A percentile compares a stretch with the other conserved stretches of the same genome.
Conservation (phyloP, 2,329 filamentous ascomycete genomes). For the Fusarium secorum region DNA sequence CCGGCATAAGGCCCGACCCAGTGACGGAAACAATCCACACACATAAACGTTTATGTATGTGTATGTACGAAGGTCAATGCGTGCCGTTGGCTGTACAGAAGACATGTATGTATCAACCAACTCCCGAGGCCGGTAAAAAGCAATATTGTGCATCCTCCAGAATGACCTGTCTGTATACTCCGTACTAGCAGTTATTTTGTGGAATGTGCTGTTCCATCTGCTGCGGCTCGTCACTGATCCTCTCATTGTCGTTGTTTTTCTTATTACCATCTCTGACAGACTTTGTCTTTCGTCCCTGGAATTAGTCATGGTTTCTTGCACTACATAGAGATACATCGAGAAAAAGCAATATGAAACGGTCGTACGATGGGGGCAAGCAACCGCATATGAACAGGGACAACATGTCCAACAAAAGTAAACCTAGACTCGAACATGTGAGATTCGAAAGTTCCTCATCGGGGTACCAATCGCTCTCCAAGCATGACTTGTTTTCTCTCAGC, state of each 20-base stretch:
- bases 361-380: constrained; percentile 21
- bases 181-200: neutral
- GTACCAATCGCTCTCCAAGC: constrained; percentile 7
- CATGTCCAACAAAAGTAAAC: constrained; percentile 13
- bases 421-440: constrained; percentile 4
- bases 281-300: neutral
- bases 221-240: constrained; percentile 1
- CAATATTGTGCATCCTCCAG: constrained; percentile 17
- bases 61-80: constrained; percentile 22
- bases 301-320: neutral
- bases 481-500: constrained; percentile 27
- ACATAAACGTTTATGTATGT: constrained; percentile 21
- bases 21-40: constrained; percentile 21
- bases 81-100: constrained; percentile 17
- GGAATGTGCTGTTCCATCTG: constrained; percentile 1
- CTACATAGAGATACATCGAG: neutral
- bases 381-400: constrained; percentile 14
- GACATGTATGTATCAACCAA: constrained; percentile 2
- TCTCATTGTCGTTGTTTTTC: neutral
- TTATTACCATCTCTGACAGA: neutral
- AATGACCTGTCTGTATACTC: neutral
- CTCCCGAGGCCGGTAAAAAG: constrained; percentile 28
- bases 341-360: constrained; percentile 30
- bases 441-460: neutral
- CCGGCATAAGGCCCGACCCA: constrained; percentile 28